Conservation (phyloP, 164 flowering plant species). For the Macadamia integrifolia region DNA sequence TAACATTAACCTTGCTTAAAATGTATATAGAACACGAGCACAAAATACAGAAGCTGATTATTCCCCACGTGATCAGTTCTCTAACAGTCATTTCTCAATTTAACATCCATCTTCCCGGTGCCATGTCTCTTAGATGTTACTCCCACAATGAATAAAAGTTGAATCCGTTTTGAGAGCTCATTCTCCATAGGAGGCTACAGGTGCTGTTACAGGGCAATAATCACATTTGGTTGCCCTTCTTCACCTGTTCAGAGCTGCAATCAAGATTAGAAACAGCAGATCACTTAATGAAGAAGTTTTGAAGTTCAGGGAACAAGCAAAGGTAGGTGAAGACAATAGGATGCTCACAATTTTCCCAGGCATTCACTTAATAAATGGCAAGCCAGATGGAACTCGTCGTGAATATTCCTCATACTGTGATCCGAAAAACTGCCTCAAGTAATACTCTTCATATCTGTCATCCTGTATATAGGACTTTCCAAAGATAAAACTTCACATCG, state of each 20-base stretch:
- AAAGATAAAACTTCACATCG: not conserved
- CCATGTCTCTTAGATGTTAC: no score
- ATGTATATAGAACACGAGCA: no score
- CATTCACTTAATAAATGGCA: conserved; percentile 78
- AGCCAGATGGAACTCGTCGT: conserved; percentile 61
- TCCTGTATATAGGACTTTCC: conserved; percentile 10
- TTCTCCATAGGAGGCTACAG: no score
- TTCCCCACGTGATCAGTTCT: no score
- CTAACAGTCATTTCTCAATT: no score
- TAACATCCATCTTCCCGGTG: no score
- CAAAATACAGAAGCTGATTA: no score
- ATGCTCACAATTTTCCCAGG: not conserved
- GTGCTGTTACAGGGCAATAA: not conserved
- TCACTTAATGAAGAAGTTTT: conserved; percentile 14
- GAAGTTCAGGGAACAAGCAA: not conserved
- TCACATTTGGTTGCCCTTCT: not conserved
- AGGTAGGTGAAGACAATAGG: not conserved
- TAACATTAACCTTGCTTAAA: no score
- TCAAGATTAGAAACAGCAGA: conserved; percentile 15
- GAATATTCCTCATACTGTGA: conserved; percentile 66
- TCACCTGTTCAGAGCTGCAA: not conserved
- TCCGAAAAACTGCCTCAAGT: conserved; percentile 85
- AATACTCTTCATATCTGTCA: conserved; percentile 75
- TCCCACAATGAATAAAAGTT: no score
- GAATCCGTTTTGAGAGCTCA: no score